A percentile compares a stretch with the other conserved stretches of the same genome.
These are phyloP conservation scores for Suillus lakei DNA, from an alignment of 768 basidiomycete genomes.

Conservation along the genomic window DNA sequence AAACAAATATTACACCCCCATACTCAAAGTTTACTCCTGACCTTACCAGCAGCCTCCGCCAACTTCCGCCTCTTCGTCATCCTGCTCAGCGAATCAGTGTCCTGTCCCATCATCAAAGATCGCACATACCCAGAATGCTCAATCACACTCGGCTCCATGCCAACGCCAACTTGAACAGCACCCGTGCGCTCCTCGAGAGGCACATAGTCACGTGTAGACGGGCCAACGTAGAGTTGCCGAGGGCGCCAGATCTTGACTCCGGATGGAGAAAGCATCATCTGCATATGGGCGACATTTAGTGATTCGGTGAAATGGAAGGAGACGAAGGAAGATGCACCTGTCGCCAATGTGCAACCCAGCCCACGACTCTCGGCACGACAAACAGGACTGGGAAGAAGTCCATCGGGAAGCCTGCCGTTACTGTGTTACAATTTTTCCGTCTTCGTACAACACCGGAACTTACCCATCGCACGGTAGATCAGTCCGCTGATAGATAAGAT, in stretches of 20 bases:
- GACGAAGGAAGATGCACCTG: constrained; percentile 53
- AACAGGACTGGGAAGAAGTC: constrained; percentile 96
- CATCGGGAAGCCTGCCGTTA: constrained; percentile 77
- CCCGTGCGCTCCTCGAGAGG: constrained; percentile 59
- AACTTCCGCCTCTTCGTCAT: constrained; percentile 38
- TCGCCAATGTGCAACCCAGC: constrained; percentile 93
- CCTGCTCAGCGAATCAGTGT: constrained; percentile 18
- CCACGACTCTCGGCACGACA: constrained; percentile 89
- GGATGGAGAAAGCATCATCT: constrained; percentile 91
- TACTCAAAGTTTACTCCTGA: constrained; percentile 31
- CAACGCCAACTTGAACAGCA: constrained; percentile 52
- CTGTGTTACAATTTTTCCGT: constrained; percentile 8
- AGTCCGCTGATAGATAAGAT: constrained; percentile 57
- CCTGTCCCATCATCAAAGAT: not conserved
- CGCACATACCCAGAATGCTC: constrained; percentile 75
- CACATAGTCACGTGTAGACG: constrained; percentile 75
- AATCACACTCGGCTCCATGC: constrained; percentile 64
- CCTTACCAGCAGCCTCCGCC: constrained; percentile 27
- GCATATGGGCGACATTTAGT: constrained; percentile 7
- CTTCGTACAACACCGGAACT: constrained; percentile 20
- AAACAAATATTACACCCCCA: not conserved
- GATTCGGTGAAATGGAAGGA: constrained; percentile 1
- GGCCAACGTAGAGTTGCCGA: constrained; percentile 83
- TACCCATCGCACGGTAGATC: constrained; percentile 93
- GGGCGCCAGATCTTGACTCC: constrained; percentile 96